These are phyloP conservation scores for Citrus reticulata DNA, from an alignment of 345 rosid species.

Conservation along the genomic window DNA sequence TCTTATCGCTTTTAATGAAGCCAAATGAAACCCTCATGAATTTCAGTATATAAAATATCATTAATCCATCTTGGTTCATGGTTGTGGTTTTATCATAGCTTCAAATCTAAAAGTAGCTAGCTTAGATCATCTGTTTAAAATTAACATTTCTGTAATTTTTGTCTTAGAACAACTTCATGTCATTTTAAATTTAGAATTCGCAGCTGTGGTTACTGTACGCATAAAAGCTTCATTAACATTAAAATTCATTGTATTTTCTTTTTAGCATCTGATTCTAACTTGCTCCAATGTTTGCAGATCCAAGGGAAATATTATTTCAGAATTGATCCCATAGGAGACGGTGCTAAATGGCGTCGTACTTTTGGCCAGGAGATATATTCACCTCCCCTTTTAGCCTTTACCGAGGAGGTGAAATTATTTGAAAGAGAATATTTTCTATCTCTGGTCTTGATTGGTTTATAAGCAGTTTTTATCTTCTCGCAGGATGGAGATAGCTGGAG, in stretches of 20 bases:
- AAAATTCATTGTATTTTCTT: not conserved
- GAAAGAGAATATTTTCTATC: not conserved
- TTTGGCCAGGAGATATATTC: slow-evolving; percentile 96
- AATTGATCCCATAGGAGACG: slow-evolving; percentile 82
- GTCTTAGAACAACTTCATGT: not conserved
- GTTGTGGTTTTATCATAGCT: not conserved
- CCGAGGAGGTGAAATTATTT: slow-evolving; percentile 54
- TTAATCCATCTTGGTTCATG: not conserved
- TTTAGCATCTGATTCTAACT: slow-evolving; percentile 3
- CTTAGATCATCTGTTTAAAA: not conserved
- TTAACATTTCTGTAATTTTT: not conserved
- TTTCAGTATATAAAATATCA: not conserved
- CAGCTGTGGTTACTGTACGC: too few relatives aligned
- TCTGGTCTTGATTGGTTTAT: slow-evolving; percentile 6
- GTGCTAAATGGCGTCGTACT: slow-evolving; percentile 93
- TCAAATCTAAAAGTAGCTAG: not conserved
- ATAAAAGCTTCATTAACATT: not conserved
- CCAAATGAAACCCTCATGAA: too few relatives aligned
- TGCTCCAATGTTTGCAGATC: slow-evolving; percentile 41
- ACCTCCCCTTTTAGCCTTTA: slow-evolving; percentile 79
- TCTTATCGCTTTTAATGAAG: not conserved
- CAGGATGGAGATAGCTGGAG: slow-evolving; percentile 70
- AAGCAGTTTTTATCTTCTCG: not conserved
- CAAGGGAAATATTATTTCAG: slow-evolving; percentile 90
- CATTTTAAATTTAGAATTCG: too few relatives aligned